Evolutionary conservation across 441 rosid genomes (phyloP).

Genomic region (Pelargonium myrrhifolium): DNA sequence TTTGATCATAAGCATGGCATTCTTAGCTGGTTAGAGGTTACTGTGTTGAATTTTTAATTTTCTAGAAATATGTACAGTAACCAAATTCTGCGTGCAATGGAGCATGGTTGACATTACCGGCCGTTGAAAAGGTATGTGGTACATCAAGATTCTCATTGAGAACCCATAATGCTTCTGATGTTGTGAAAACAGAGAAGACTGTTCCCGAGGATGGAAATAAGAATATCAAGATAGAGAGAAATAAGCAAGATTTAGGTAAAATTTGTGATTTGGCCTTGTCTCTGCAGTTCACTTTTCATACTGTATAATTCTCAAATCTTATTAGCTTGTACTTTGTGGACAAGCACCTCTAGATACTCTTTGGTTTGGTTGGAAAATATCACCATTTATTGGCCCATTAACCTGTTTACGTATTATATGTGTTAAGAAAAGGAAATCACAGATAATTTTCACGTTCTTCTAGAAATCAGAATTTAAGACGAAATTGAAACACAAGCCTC

Average conservation of each 20-base stretch:
- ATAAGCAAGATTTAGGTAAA: too few relatives aligned
- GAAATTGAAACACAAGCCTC: background rate
- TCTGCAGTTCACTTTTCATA: background rate
- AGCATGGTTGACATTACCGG: constrained; percentile 22
- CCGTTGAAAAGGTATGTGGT: constrained; percentile 5
- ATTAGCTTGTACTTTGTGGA: background rate
- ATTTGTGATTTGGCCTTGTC: background rate
- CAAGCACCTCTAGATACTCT: background rate
- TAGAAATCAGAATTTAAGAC: background rate
- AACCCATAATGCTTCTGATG: constrained; percentile 1
- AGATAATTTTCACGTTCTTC: background rate
- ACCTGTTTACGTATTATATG: background rate
- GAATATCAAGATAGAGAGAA: background rate
- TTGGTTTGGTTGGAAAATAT: background rate
- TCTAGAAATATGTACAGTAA: constrained; percentile 14
- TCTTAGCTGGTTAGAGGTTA: constrained; percentile 16
- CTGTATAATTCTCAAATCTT: background rate
- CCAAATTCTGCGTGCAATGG: constrained; percentile 17
- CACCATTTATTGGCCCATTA: background rate
- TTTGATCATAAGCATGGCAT: constrained; percentile 9
- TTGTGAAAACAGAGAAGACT: background rate
- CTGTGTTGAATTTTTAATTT: constrained; percentile 10
- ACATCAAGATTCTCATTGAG: constrained; percentile 4
- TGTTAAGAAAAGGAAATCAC: too few relatives aligned
- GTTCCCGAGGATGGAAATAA: background rate